These are phyloP conservation scores for Boletus sensibilis DNA, from an alignment of 768 basidiomycete species.

Conservation along the genomic window DNA sequence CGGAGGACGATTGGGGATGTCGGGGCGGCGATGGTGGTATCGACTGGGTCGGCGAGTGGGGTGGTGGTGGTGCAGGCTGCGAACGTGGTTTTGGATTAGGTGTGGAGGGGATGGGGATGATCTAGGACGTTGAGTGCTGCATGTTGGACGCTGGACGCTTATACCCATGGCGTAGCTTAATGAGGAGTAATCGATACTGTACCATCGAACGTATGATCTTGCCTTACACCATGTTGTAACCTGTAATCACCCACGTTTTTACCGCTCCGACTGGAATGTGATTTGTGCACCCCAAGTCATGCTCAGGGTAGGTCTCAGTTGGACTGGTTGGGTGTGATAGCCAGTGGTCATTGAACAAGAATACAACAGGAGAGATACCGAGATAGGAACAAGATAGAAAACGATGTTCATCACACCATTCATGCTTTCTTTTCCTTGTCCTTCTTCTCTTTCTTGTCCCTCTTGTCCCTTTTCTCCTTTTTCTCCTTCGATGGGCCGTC, in stretches of 20 bases:
- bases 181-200: not conserved
- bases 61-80: constrained; percentile 71
- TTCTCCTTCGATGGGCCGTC: constrained; percentile 38
- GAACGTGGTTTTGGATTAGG: constrained; percentile 15
- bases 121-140: not conserved
- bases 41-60: constrained; percentile 48
- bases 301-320: not conserved
- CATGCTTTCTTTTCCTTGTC: constrained; percentile 52
- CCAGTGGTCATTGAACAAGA: not conserved
- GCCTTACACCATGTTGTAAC: not conserved
- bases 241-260: not conserved
- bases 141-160: not conserved
- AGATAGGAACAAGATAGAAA: not conserved
- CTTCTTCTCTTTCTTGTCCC: constrained; percentile 38
- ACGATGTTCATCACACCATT: constrained; percentile 5
- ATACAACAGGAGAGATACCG: constrained; percentile 1
- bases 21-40: constrained; percentile 71
- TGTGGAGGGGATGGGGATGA: not conserved
- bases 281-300: not conserved
- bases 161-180: not conserved
- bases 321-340: no score
- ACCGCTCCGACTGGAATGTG: no score
- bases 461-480: constrained; percentile 41
- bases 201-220: no score
- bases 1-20: constrained; percentile 86